Evolutionary conservation across 2,329 filamentous ascomycete species (phyloP).

Genomic region (Sporothrix phasma): DNA sequence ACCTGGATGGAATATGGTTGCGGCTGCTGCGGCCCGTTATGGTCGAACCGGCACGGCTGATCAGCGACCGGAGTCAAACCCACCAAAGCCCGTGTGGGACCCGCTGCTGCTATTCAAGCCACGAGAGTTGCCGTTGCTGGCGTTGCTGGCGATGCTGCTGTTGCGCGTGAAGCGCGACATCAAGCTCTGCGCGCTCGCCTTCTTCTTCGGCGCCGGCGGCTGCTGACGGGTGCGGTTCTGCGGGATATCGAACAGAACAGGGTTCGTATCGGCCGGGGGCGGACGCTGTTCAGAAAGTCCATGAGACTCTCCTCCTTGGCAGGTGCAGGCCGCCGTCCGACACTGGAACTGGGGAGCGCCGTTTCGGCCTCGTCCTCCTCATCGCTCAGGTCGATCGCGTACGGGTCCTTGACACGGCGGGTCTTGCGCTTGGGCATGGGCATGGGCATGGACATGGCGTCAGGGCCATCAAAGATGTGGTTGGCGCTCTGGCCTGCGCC

Average conservation of each 20-base stretch:
- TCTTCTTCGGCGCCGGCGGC: slow-evolving; percentile 45
- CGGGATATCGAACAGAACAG: slow-evolving; percentile 27
- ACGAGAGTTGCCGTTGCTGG: slow-evolving; percentile 22
- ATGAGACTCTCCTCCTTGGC: slow-evolving; percentile 57
- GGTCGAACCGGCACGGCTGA: slow-evolving; percentile 29
- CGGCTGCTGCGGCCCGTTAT: slow-evolving; percentile 18
- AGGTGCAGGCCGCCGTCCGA: slow-evolving; percentile 31
- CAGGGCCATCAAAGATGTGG: slow-evolving; percentile 39
- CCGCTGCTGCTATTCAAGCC: slow-evolving; percentile 12
- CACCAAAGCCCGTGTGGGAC: not conserved
- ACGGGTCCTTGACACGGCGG: slow-evolving; percentile 74
- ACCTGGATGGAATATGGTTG: slow-evolving; percentile 46
- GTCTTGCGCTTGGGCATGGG: slow-evolving; percentile 62
- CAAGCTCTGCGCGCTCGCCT: slow-evolving; percentile 51
- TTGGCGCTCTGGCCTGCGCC: not conserved
- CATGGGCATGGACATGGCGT: slow-evolving; percentile 45
- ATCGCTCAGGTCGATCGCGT: slow-evolving; percentile 78
- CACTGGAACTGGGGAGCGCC: slow-evolving; percentile 14
- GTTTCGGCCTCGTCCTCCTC: slow-evolving; percentile 42
- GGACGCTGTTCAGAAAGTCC: slow-evolving; percentile 64
- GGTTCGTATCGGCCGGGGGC: slow-evolving; percentile 46
- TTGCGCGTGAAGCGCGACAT: slow-evolving; percentile 45
- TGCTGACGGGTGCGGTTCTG: slow-evolving; percentile 26
- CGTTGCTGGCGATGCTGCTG: slow-evolving; percentile 20
- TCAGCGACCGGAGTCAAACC: slow-evolving; percentile 30